Percentiles rank a stretch among this genome's conserved stretches.
Conservation (phyloP, 2,329 filamentous ascomycete species). For the Truncatella angustata region DNA sequence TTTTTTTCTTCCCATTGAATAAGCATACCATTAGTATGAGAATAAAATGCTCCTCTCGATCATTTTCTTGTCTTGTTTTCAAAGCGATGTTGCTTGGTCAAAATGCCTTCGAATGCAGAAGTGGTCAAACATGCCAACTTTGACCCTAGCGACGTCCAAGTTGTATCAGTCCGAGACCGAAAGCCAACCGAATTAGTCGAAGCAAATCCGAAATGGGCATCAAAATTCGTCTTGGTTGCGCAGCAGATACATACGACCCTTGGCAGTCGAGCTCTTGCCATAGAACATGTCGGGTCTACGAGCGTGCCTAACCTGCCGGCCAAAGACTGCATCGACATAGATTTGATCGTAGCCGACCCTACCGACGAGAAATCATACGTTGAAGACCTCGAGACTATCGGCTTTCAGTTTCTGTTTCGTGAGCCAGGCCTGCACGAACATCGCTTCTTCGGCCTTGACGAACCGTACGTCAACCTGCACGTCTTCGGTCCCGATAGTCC, state of each 20-base stretch:
- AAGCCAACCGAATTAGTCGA: constrained; percentile 10
- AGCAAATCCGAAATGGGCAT: constrained; percentile 6
- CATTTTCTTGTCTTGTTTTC: too few species aligned
- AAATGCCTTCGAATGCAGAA: neutral
- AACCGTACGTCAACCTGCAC: constrained; percentile 44
- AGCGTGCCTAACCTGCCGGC: constrained; percentile 47
- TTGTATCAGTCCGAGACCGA: neutral
- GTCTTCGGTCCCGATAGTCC: constrained; percentile 43
- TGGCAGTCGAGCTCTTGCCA: constrained; percentile 28
- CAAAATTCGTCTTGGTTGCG: constrained; percentile 4
- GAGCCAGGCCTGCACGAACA: constrained; percentile 48
- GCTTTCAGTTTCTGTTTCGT: constrained; percentile 44
- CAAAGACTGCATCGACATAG: constrained; percentile 52
- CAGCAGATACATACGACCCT: constrained; percentile 31
- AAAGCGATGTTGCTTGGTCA: neutral
- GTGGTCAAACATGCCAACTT: neutral
- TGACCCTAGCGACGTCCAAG: neutral
- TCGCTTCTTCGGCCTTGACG: constrained; percentile 42
- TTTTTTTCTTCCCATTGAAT: too few species aligned
- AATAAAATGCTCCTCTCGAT: too few species aligned
- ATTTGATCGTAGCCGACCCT: constrained; percentile 41
- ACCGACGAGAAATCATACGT: constrained; percentile 41
- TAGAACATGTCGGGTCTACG: constrained; percentile 50
- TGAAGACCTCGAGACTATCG: constrained; percentile 37
- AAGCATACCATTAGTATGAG: too few species aligned